These are phyloP conservation scores for Ambrosiella beaveri DNA, from an alignment of 2,329 filamentous ascomycete species.

Conservation along the genomic window DNA sequence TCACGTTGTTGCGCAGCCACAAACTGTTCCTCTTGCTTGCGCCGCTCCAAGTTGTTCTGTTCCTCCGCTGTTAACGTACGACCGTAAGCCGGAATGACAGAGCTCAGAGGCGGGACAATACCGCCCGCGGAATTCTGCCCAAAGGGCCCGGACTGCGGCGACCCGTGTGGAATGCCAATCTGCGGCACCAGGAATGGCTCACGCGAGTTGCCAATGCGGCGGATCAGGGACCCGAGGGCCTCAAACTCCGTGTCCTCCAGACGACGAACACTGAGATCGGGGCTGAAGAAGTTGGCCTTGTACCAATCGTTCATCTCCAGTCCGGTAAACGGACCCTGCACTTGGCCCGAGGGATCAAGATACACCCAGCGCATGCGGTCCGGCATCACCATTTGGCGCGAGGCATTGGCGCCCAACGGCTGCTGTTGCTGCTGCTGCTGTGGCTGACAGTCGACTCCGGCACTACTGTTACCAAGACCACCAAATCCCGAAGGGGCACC, in stretches of 20 bases:
- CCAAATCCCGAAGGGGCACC: constrained; percentile 1
- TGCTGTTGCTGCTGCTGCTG: no score
- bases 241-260: constrained; percentile 88
- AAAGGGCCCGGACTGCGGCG: constrained; percentile 38
- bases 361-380: constrained; percentile 99
- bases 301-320: constrained; percentile 99
- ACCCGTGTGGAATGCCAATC: constrained; percentile 84
- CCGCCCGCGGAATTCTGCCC: constrained; percentile 35
- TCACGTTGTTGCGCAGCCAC: constrained; percentile 93
- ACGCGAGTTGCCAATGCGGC: constrained; percentile 88
- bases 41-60: constrained; percentile 87
- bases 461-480: constrained; percentile 2
- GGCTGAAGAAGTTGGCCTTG: constrained; percentile 93
- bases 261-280: constrained; percentile 87
- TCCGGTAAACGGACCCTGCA: constrained; percentile 88
- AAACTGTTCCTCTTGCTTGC: constrained; percentile 97
- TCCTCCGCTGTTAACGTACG: constrained; percentile 93
- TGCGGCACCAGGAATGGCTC: constrained; percentile 96
- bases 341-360: constrained; percentile 77
- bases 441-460: constrained; percentile 26
- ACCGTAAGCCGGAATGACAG: constrained; percentile 88
- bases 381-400: constrained; percentile 95
- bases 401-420: constrained; percentile 37
- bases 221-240: constrained; percentile 81
- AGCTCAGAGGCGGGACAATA: constrained; percentile 75